Base-by-base conservation (phyloP, 2,329 filamentous ascomycete genomes). In the Aspergillus felis region DNA sequence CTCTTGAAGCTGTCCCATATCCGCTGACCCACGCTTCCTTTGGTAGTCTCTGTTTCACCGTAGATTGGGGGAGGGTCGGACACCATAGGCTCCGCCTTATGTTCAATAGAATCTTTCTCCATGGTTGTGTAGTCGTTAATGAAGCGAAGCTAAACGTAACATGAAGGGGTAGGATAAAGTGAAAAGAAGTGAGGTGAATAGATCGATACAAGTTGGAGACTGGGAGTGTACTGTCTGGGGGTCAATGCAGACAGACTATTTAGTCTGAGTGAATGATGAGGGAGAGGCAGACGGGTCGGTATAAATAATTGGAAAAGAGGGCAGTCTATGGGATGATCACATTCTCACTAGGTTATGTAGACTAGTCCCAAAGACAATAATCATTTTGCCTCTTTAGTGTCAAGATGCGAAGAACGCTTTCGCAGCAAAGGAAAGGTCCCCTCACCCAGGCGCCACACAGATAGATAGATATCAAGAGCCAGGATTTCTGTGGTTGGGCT, bases 1-100 rank as follows among this genome's bases (percentile, higher is more conserved):
- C 74, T 67, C 62, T 74, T 78, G 67, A 79, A 79, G 59, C 76
- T 77, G 59, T 78, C 74, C 5, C 70, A 51, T 27, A 77, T 67
- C 6, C 74, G 73, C 17, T 62, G 67, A 27, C 65, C 60, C 4
- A 71, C 29, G 50, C 57, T 56, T 24, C 50, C 63, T 32, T 60
- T 60, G 1, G 70, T 66, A 4, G 61, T 20, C 41, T 67, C 60
- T 6, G 66, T 62, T 48, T 73, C 68, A 25, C 73, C 72, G 56
- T 74, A 74, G 20, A 56, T 52, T 0, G 70, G 71, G 20, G 66
- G 61, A 3, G 57, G 52, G 3, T 74, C 72, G 22, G 59, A 59
- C 47, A 51, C 54, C 20, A 66, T 54, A 35, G 64, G 64, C 47
- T 63, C 61, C 44, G 67, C 57, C 41, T 67, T 68, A 25, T 62